phyloP scores from a whole-genome alignment of 345 rosid species.

The Trapa incisa region DNA sequence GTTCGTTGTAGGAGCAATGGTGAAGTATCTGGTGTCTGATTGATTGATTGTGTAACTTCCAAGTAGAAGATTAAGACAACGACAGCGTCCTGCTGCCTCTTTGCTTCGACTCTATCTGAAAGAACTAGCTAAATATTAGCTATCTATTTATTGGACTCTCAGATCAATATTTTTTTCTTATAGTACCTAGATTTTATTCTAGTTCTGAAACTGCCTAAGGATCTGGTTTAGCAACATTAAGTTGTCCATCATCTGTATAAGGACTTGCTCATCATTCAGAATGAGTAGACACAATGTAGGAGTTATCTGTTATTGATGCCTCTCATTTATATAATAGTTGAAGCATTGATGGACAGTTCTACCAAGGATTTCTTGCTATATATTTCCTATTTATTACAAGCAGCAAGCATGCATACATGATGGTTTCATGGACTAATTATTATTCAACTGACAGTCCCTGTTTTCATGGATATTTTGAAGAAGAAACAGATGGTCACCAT shows the following conservation, averaged over 20 bases:
- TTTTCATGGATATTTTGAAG: constrained; percentile 28
- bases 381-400: constrained; percentile 21
- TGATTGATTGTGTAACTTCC: background rate
- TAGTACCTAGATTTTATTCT: background rate
- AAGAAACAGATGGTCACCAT: constrained; percentile 84
- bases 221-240: background rate
- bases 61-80: background rate
- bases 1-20: background rate
- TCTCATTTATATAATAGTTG: background rate
- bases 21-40: background rate
- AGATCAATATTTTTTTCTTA: background rate
- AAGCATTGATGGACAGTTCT: background rate
- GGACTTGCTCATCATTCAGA: background rate
- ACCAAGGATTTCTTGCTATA: background rate
- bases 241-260: background rate
- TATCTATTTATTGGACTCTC: background rate
- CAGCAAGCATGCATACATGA: constrained; percentile 8
- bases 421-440: constrained; percentile 3
- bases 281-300: background rate
- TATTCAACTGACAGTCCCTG: constrained; percentile 14
- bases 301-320: background rate
- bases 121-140: background rate
- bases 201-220: background rate
- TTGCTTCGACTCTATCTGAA: background rate
- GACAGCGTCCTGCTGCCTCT: background rate